Evolutionary conservation across 345 rosid genomes (phyloP), one percentile per base, ranked within the genome.

Genomic region (Hibiscus syriacus): DNA sequence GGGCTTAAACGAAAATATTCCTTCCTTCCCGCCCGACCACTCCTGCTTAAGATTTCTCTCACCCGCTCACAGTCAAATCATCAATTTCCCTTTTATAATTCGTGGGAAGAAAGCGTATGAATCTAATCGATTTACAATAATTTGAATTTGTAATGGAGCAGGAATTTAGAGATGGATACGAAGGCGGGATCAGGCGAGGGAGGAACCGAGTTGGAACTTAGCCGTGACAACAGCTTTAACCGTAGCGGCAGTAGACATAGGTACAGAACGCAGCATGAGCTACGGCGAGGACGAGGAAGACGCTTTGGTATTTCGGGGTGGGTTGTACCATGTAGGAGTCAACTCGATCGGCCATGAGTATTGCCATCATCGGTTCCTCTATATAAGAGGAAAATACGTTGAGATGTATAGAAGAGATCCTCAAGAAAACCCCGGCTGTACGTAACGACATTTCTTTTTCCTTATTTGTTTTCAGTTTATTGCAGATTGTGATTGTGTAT

Each of bases 331-430:
- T 78, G 61, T 94, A 56, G 97, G 99, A 11, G 77, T 78, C 22
- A 94, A 89, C 73, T 77, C 92, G 43, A 94, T 94, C 25, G 97
- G 97, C 0, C 96, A 78, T 36, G 87, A 91, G 73, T 91, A 78
- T 64, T 93, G 97, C 56, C 87, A 89, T 67, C 84, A 82, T 10
- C 83, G 97, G 38, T 93, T 85, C 73, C 73, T 91, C 43, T 85
- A 75, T 75, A 76, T 94, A 1, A 79, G 85, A 73, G 95, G 99
- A 72, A 91, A 85, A 83, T 82, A 79, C 39, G 92, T 94, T 4
- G 83, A 85, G 83, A 85, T 94, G 99, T 91, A 89, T 75, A 94
- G 85, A 75, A 86, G 90, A 70, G 95, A 94, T 77, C 99, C 99
- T 72, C 95, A 89, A 20, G 91, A 91, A 69, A 81, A 77, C 53